Percentiles rank a stretch among this genome's conserved stretches.
Evolutionary conservation across 2,329 filamentous ascomycete species (phyloP).

Genomic region (Phaeomoniella chlamydospora): DNA sequence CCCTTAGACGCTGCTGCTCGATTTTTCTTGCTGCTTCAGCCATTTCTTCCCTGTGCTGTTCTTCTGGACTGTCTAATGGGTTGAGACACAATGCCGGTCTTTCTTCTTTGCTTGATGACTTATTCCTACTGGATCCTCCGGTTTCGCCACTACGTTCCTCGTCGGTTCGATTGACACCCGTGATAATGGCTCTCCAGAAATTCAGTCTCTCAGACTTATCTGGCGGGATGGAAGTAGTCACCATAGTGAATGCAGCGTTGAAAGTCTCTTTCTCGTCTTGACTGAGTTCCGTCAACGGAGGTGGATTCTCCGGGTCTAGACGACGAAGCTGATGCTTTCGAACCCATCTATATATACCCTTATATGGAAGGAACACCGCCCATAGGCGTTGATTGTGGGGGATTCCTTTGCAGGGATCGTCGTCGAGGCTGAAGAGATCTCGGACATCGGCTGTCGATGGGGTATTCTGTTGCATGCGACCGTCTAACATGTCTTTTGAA

Average conservation of each 20-base stretch:
- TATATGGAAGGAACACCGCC: not conserved
- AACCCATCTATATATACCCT: not conserved
- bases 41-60: no score
- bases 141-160: no score
- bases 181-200: not conserved
- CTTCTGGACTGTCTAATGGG: no score
- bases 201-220: not conserved
- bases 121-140: no score
- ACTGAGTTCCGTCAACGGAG: not conserved
- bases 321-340: not conserved
- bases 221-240: not conserved
- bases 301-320: not conserved
- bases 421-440: not conserved
- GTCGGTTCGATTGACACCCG: no score
- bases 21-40: no score
- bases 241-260: not conserved
- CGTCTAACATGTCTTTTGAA: not conserved
- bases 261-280: not conserved
- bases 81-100: no score
- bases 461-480: not conserved
- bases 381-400: not conserved
- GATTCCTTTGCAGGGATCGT: not conserved
- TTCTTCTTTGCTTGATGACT: no score
- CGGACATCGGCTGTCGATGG: not conserved
- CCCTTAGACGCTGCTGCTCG: no score